phyloP scores from a whole-genome alignment of 441 rosid genomes.

The Daphne laureola region DNA sequence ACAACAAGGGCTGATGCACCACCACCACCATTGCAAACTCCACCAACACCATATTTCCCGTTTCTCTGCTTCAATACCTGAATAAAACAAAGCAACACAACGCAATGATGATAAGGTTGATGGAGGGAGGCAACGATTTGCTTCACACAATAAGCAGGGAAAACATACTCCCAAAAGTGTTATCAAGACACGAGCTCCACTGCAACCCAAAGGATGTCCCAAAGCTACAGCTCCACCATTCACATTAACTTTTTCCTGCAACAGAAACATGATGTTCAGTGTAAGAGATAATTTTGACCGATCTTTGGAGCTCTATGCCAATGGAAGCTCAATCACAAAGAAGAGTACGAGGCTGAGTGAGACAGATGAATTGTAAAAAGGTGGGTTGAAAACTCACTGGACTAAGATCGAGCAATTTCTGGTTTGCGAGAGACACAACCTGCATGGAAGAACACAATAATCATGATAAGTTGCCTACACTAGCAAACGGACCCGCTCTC shows the following conservation, averaged over 20 bases:
- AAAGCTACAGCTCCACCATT: slow-evolving; percentile 94
- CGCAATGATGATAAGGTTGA: neutral
- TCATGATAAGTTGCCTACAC: slow-evolving; percentile 5
- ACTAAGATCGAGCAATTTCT: slow-evolving; percentile 68
- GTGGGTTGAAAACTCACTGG: slow-evolving; percentile 45
- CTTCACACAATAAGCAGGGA: neutral
- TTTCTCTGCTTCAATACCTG: slow-evolving; percentile 67
- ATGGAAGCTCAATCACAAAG: no score
- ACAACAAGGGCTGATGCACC: slow-evolving; percentile 91
- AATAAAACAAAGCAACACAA: slow-evolving; percentile 9
- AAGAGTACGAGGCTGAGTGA: neutral
- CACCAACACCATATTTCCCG: slow-evolving; percentile 77
- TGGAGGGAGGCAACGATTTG: neutral
- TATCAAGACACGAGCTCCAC: slow-evolving; percentile 90
- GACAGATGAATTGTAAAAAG: slow-evolving; percentile 1
- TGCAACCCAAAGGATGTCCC: slow-evolving; percentile 98
- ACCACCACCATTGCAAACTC: slow-evolving; percentile 97
- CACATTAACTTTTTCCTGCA: slow-evolving; percentile 76
- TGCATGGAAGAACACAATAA: slow-evolving; percentile 19
- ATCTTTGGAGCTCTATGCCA: no score
- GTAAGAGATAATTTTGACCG: no score
- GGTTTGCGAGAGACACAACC: slow-evolving; percentile 94
- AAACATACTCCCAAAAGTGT: slow-evolving; percentile 74
- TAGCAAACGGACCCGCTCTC: slow-evolving; percentile 1
- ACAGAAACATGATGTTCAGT: neutral